phyloP scores from a whole-genome alignment of 2,329 filamentous ascomycete species.

The Colletotrichum sp. region DNA sequence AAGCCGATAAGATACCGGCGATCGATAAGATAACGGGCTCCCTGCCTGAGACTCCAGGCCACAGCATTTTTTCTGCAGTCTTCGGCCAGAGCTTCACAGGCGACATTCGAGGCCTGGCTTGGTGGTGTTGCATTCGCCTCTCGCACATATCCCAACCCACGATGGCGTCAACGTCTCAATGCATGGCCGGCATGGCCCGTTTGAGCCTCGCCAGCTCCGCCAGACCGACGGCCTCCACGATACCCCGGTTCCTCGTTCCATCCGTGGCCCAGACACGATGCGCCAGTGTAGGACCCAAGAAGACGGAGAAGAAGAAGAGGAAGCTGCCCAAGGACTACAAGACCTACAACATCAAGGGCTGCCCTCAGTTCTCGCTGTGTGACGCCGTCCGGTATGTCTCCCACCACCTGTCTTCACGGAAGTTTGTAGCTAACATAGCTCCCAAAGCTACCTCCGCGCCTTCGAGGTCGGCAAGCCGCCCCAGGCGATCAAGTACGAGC shows the following conservation, averaged over 20 bases:
- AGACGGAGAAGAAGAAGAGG: conserved; percentile 60
- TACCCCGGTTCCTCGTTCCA: conserved; percentile 57
- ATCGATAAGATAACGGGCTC: background rate
- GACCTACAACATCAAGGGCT: conserved; percentile 68
- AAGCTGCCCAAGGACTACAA: conserved; percentile 68
- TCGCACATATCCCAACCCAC: conserved; percentile 26
- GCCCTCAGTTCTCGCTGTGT: conserved; percentile 75
- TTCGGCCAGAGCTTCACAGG: conserved; percentile 10
- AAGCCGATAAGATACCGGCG: background rate
- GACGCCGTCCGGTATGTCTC: conserved; percentile 85
- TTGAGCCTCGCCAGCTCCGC: conserved; percentile 46
- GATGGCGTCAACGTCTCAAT: conserved; percentile 60
- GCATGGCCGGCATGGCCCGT: conserved; percentile 59
- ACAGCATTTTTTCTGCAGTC: conserved; percentile 12
- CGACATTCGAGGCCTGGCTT: background rate
- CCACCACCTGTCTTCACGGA: background rate
- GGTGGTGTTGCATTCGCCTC: conserved; percentile 5
- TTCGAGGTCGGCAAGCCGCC: conserved; percentile 87
- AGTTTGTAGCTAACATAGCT: background rate
- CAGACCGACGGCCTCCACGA: conserved; percentile 46
- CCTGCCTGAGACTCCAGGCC: background rate
- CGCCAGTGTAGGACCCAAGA: conserved; percentile 49
- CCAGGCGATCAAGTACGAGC: conserved; percentile 81
- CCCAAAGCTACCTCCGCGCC: conserved; percentile 81
- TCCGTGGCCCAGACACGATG: conserved; percentile 49